Conservation (phyloP, 495 filamentous ascomycete genomes). For the Penicillium subrubescens region DNA sequence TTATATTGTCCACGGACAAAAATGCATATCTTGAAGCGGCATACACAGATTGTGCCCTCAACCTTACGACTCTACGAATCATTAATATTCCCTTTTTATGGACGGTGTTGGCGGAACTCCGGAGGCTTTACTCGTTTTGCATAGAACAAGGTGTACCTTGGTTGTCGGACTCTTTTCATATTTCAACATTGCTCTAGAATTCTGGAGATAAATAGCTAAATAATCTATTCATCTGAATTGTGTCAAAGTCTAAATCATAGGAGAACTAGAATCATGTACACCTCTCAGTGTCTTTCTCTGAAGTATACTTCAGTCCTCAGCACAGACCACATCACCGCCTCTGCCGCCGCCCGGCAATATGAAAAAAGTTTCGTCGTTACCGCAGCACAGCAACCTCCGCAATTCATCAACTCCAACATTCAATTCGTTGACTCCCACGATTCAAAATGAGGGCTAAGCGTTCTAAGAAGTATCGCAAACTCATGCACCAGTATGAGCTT, state of each 20-base stretch:
- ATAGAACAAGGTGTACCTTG: neutral
- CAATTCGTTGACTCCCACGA: constrained; percentile 18
- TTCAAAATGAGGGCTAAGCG: constrained; percentile 83
- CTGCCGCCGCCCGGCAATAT: constrained; percentile 45
- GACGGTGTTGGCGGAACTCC: neutral
- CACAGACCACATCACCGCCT: constrained; percentile 19
- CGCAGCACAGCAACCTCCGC: constrained; percentile 15
- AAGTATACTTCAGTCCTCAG: neutral
- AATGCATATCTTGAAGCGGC: neutral
- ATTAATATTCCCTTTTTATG: neutral
- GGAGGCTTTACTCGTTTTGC: neutral
- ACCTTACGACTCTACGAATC: constrained; percentile 4
- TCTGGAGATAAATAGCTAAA: neutral
- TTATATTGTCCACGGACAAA: neutral
- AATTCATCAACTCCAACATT: constrained; percentile 15
- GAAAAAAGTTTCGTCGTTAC: constrained; percentile 43
- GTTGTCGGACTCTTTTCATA: neutral
- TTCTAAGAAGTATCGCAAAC: constrained; percentile 92
- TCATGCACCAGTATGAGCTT: constrained; percentile 88
- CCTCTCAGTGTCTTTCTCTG: neutral
- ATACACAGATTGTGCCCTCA: neutral
- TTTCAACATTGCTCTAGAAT: neutral
- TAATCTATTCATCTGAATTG: neutral
- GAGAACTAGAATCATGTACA: neutral
- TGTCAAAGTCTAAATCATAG: neutral